Evolutionary conservation across 176 grass and related monocot genomes (phyloP), one percentile per base, ranked within the genome.

Genomic region (Guadua angustifolia): DNA sequence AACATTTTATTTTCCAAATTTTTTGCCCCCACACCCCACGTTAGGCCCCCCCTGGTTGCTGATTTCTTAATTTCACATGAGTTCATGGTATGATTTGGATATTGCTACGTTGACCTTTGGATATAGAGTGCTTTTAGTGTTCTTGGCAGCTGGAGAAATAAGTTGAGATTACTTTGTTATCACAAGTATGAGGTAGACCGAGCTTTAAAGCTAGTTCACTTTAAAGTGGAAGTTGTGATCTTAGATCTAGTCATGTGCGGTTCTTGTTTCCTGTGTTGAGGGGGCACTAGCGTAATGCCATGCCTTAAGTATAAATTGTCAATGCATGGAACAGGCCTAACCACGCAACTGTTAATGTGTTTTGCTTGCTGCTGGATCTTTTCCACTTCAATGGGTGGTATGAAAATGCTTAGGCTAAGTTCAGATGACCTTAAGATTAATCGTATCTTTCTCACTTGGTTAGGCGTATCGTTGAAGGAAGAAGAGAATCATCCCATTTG

Each of bases 401-500:
- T 67, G n/a, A 25, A 21, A 59, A n/a, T 79, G 60, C 6, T 86
- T 47, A 46, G 70, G 22, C 5, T 86, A 43, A 35, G 19, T 69
- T 80, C 45, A 14, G 2, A 43, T 47, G 17, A 71, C 22, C 38
- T 71, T 71, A 16, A 55, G 15, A 46, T 62, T 76, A 40, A 87
- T n/a, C 10, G 2, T 42, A 49, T 69, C 36, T 83, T 86, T n/a
- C 51, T 79, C 62, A 80, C 74, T 22, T 86, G 25, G 75, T 74
- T 72, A 89, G 87, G 79, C 89, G 36, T 59, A 76, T 74, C 24
- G 59, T 19, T 92, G 58, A 86, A 86, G 69, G 55, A 79, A 78
- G 72, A 75, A 71, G 59, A 75, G 79, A 44, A 26, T 47, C 62
- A 42, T 86, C 45, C 66, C 47, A 64, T 81, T 86, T 61, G 63